Percentiles rank a stretch among this genome's conserved stretches.
Conservation (phyloP, 192 early-diverging fungal genomes). For the Entomortierella chlamydospora region DNA sequence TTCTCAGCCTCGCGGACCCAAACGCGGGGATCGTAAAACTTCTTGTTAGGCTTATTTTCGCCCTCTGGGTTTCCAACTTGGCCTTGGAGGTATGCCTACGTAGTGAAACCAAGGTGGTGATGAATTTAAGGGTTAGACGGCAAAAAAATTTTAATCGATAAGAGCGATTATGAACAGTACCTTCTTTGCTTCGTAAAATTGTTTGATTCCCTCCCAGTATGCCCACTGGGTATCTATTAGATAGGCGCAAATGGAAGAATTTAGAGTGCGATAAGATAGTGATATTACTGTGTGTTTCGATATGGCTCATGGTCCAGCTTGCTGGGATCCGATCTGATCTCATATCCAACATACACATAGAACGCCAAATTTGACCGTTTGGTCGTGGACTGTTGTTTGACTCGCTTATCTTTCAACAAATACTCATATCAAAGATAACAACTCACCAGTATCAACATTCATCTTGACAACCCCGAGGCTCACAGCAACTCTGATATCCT, state of each 20-base stretch:
- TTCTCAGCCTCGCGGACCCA: constrained; percentile 93
- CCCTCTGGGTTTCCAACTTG: constrained; percentile 98
- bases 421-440: constrained; percentile 3
- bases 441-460: constrained; percentile 92
- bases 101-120: neutral
- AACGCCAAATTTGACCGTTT: too few species aligned
- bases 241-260: too few species aligned
- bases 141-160: too few species aligned
- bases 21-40: constrained; percentile 97
- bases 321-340: too few species aligned
- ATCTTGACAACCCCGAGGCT: constrained; percentile 94
- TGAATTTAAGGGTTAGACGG: neutral
- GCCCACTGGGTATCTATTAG: constrained; percentile 96
- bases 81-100: constrained; percentile 78
- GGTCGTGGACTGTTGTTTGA: too few species aligned
- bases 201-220: constrained; percentile 88
- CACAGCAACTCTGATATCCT: constrained; percentile 88
- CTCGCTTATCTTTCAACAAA: too few species aligned
- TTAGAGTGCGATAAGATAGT: too few species aligned
- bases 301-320: too few species aligned
- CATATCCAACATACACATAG: too few species aligned
- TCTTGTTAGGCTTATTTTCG: constrained; percentile 98
- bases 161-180: too few species aligned
- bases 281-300: too few species aligned
- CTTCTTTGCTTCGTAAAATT: constrained; percentile 91